A percentile compares a stretch with the other conserved stretches of the same genome.
Conservation (phyloP, 495 filamentous ascomycete genomes). For the Parmelia sp. region DNA sequence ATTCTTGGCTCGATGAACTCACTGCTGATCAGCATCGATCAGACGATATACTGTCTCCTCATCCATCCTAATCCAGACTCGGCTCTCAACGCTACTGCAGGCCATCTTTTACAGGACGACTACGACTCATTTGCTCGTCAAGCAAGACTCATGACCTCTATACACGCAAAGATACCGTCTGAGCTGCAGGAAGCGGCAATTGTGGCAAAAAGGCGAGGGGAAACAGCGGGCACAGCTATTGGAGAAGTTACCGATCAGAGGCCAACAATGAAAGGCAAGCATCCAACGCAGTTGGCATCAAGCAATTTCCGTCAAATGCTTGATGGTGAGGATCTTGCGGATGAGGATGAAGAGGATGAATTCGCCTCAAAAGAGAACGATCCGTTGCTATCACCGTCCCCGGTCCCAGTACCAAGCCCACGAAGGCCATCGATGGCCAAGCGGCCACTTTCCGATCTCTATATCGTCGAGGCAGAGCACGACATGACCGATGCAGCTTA, state of each 20-base stretch:
- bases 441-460: conserved; percentile 38
- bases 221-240: conserved; percentile 38
- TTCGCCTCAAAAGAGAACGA: conserved; percentile 46
- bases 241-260: conserved; percentile 13
- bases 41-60: conserved; percentile 66
- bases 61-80: conserved; percentile 68
- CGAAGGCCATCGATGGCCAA: conserved; percentile 37
- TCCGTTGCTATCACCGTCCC: conserved; percentile 40
- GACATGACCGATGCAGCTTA: conserved; percentile 18
- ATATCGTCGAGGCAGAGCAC: conserved; percentile 16
- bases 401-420: conserved; percentile 32
- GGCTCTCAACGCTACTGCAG: conserved; percentile 60
- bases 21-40: conserved; percentile 3
- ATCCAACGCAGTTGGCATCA: conserved; percentile 27
- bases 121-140: conserved; percentile 54
- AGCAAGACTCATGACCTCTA: conserved; percentile 60
- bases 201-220: conserved; percentile 56
- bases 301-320: conserved; percentile 18
- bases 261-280: conserved; percentile 4
- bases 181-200: conserved; percentile 39
- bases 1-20: neutral
- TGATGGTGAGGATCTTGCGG: neutral
- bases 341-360: conserved; percentile 29
- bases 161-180: conserved; percentile 54
- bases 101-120: conserved; percentile 56